phyloP scores from a whole-genome alignment of 192 early-diverging fungal species.

The Allomyces macrogynus region DNA sequence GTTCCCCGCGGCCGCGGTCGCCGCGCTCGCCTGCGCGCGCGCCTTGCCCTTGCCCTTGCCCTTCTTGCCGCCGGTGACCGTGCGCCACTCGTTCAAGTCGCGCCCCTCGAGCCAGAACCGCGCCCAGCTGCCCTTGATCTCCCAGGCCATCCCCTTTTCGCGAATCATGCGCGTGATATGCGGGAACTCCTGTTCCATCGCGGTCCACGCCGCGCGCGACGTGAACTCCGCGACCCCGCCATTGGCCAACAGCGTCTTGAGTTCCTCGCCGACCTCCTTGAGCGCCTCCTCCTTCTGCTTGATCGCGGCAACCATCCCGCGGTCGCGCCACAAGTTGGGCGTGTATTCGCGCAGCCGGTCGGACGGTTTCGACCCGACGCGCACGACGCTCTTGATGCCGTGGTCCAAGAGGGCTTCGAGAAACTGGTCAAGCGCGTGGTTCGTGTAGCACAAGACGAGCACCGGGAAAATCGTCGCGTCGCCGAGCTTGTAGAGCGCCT shows the following conservation, averaged over 20 bases:
- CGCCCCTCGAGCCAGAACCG: conserved; percentile 6
- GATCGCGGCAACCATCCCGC: conserved; percentile 4
- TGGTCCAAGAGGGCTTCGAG: conserved; percentile 25
- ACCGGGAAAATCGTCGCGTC: conserved; percentile 16
- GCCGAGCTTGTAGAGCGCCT: conserved; percentile 15
- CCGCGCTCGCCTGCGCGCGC: no score
- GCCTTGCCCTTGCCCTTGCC: no score
- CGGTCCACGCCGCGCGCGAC: no score
- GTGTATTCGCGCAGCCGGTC: conserved; percentile 9
- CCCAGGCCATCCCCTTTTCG: no score
- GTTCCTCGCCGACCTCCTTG: conserved; percentile 6
- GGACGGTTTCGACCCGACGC: conserved; percentile 20
- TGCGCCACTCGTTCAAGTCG: conserved; percentile 1
- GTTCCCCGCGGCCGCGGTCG: no score
- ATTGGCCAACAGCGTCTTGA: not conserved
- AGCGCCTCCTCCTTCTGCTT: conserved; percentile 5
- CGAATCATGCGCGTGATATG: no score
- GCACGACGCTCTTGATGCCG: conserved; percentile 16
- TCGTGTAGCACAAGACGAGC: conserved; percentile 32
- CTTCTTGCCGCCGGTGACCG: no score
- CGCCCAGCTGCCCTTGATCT: no score
- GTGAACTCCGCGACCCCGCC: no score
- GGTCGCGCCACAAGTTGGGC: not conserved
- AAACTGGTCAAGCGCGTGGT: conserved; percentile 43
- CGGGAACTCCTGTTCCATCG: no score